These are phyloP conservation scores for Lentinula aciculospora DNA, from an alignment of 768 basidiomycete species.

Conservation along the genomic window DNA sequence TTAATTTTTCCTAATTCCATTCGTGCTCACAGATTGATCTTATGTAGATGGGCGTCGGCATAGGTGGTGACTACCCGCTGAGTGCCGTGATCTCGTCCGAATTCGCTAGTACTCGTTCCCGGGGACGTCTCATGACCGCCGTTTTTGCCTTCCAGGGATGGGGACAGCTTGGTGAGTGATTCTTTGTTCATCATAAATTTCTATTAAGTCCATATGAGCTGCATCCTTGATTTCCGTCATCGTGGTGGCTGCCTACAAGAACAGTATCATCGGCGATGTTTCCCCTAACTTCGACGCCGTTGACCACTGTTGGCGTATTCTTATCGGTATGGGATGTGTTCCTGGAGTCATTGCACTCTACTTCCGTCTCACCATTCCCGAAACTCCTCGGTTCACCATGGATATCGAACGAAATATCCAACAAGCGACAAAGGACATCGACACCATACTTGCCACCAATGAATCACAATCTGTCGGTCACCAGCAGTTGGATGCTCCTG, in stretches of 20 bases:
- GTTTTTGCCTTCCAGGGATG: slow-evolving; percentile 86
- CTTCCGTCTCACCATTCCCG: slow-evolving; percentile 90
- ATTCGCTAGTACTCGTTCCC: slow-evolving; percentile 70
- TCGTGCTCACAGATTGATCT: not conserved
- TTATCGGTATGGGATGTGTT: slow-evolving; percentile 84
- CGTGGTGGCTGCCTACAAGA: slow-evolving; percentile 65
- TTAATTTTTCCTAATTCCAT: not conserved
- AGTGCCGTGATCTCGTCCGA: slow-evolving; percentile 86
- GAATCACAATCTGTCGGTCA: slow-evolving; percentile 22
- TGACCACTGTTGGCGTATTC: slow-evolving; percentile 80
- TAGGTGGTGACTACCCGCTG: slow-evolving; percentile 87
- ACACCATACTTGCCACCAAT: slow-evolving; percentile 54
- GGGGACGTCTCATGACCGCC: slow-evolving; percentile 86
- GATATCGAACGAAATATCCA: slow-evolving; percentile 48
- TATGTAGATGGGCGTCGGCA: slow-evolving; percentile 69
- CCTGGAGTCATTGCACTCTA: slow-evolving; percentile 80
- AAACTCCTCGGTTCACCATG: slow-evolving; percentile 86
- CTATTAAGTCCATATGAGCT: slow-evolving; percentile 28
- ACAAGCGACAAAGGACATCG: slow-evolving; percentile 64
- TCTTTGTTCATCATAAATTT: too few species aligned
- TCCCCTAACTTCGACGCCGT: slow-evolving; percentile 39
- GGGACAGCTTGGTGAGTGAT: slow-evolving; percentile 67
- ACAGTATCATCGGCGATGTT: slow-evolving; percentile 36
- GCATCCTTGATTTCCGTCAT: slow-evolving; percentile 65
- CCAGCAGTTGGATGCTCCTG: slow-evolving; percentile 63